Evolutionary conservation across 1,139 yeast genomes (phyloP), one percentile per base, ranked within the genome.

Genomic region (Citeromyces siamensis): DNA sequence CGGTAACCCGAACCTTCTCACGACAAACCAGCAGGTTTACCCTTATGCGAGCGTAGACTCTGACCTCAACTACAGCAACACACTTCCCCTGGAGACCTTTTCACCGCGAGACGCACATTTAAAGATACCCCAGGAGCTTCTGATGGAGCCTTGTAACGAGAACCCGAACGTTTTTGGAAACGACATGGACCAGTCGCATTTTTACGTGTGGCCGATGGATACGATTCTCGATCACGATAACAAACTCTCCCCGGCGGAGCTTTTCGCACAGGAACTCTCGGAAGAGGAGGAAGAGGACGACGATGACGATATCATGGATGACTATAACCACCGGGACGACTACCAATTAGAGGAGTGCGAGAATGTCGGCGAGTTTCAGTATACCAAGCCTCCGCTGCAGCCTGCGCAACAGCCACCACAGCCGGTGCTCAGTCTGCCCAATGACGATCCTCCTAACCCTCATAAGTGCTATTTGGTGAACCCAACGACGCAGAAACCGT

Each of bases 381-480:
- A 7, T 20, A 10, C 7, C 7, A 20, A 20, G 23, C 9, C 7
- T 10, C 10, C 23, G 23, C 9, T 10, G 7, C 23, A 20, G 10
- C 23, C 23, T 7, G n/a, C n/a, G n/a, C n/a, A n/a, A n/a, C 23
- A 20, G 23, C 23, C 23, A 7, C 23, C 23, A 10, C 7, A 7
- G 23, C 9, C 7, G 23, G 23, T 20, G 23, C 28, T 8, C 13
- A 23, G 13, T n/a, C 8, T n/a, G 5, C 5, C 8, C 5, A 23
- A 23, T 23, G 13, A 5, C 8, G 5, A 5, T 14, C 14, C 14
- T 5, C 14, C 10, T 23, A 67, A 63, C 26, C 64, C 64, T 6
- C 80, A 71, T 44, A 62, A 69, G 31, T 77, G 86, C 53, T 69
- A 68, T 40, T 62, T 81, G 53, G 59, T 71, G 14, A 79, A 77